phyloP scores from a whole-genome alignment of 148 eudicot species.

The Persicaria maculosa region DNA sequence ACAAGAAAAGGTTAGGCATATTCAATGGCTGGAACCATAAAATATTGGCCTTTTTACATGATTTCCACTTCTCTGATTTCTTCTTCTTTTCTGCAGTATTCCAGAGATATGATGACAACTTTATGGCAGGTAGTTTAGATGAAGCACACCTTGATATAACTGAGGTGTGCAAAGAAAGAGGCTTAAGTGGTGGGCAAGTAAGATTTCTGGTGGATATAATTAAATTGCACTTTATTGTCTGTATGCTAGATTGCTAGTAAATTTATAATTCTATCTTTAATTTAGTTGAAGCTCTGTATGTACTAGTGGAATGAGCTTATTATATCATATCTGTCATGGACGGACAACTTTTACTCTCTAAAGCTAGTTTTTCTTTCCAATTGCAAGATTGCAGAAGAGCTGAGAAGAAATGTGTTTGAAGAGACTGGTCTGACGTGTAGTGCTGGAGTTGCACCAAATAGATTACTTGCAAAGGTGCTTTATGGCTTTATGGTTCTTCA shows the following conservation, averaged over 20 bases:
- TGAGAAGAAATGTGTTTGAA: slow-evolving; percentile 57
- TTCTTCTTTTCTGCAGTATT: slow-evolving; percentile 40
- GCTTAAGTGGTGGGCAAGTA: slow-evolving; percentile 58
- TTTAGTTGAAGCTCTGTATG: neutral
- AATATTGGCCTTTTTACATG: neutral
- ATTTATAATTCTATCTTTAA: neutral
- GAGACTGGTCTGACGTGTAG: slow-evolving; percentile 97
- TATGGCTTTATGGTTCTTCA: neutral
- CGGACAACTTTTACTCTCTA: slow-evolving; percentile 3
- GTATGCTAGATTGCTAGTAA: neutral
- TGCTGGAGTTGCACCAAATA: slow-evolving; percentile 92
- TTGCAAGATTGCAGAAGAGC: slow-evolving; percentile 84
- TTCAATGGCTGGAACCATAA: neutral
- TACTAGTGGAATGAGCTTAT: neutral
- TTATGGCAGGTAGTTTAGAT: slow-evolving; percentile 86
- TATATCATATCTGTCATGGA: neutral
- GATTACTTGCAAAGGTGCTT: slow-evolving; percentile 88
- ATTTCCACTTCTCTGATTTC: neutral
- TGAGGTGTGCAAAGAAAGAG: slow-evolving; percentile 64
- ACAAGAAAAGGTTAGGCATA: slow-evolving; percentile 71
- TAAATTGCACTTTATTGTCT: neutral
- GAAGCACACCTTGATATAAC: slow-evolving; percentile 98
- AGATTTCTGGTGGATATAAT: slow-evolving; percentile 20
- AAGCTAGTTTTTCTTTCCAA: slow-evolving; percentile 6
- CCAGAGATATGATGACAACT: slow-evolving; percentile 71